phyloP scores from a whole-genome alignment of 805 yeast species.

The Teunomyces aglyptinius region DNA sequence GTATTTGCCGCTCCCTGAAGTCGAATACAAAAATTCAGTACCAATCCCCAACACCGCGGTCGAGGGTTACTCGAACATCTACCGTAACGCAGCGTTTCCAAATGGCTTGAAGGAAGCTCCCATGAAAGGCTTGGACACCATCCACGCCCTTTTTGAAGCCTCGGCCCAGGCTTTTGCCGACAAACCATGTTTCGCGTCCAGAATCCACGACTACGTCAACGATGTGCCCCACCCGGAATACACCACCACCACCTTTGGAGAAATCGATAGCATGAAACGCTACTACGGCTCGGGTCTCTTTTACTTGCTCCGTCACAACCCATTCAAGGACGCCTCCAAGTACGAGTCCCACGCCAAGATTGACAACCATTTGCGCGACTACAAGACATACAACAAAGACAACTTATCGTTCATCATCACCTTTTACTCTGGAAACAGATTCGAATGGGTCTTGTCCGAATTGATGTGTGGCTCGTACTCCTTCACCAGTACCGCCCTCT shows the following conservation, averaged over 20 bases:
- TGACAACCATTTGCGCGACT: constrained; percentile 14
- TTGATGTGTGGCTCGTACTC: constrained; percentile 31
- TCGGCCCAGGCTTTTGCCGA: constrained; percentile 13
- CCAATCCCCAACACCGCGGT: constrained; percentile 17
- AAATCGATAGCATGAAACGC: constrained; percentile 14
- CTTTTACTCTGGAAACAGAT: constrained; percentile 32
- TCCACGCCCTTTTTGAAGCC: constrained; percentile 15
- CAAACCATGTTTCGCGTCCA: constrained; percentile 15
- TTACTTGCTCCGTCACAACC: constrained; percentile 19
- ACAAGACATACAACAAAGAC: constrained; percentile 13
- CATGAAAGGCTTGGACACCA: constrained; percentile 18
- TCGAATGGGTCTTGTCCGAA: constrained; percentile 39
- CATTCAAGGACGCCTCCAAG: constrained; percentile 14
- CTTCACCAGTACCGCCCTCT: constrained; percentile 39
- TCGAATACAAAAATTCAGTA: constrained; percentile 6
- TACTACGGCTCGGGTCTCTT: constrained; percentile 23
- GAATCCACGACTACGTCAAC: constrained; percentile 19
- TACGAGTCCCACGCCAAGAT: constrained; percentile 21
- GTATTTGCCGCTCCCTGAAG: constrained; percentile 16
- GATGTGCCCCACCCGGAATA: constrained; percentile 11
- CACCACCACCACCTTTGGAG: constrained; percentile 15
- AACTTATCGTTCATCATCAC: constrained; percentile 32
- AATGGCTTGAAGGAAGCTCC: constrained; percentile 20
- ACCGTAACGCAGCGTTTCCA: constrained; percentile 27
- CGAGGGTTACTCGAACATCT: constrained; percentile 29